Base-by-base conservation (phyloP, 306 rosid species). In the Abrus precatorius region DNA sequence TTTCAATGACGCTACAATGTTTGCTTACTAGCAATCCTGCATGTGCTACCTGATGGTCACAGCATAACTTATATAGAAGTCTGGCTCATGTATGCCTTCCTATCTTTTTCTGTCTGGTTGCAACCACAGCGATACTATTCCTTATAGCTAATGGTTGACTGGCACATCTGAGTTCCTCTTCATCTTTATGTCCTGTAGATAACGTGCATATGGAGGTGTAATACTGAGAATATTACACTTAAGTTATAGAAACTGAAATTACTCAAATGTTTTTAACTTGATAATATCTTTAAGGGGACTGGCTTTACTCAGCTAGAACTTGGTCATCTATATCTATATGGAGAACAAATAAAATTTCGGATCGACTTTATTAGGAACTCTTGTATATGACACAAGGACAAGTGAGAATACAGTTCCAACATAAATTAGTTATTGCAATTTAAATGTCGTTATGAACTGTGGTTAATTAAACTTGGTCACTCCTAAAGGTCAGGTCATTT, bases 81-180 rank as follows among this genome's bases (percentile, higher is more conserved):
- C 27, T 5, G 29, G 36, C 77, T 64, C 56, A 40, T 75, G 27
- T 72, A 66, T 54, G 47, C 62, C 53, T 47, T 44, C 85, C 64
- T 52, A 32, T 27, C 41, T 49, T 50, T 84, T 30, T 32, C 57
- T 70, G 45, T 62, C 34, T 74, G 64, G 68, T 56, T 50, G 69
- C 81, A 2, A 8, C 49, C 5, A n/a, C 40, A 9, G 64, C 20
- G 11, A n/a, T 14, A 1, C 69, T 27, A 55, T 84, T 84, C 6
- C 48, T 27, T 8, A 9, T 67, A n/a, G 32, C 30, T 71, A 13
- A 53, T 38, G 43, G 56, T 43, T 76, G 36, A 56, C 13, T 6
- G 13, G 55, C 52, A 60, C 50, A 54, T 63, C 9, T 38, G 53
- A 4, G 36, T 69, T 52, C 64, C 54, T 5, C 41, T 28, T 63